These are phyloP conservation scores for Lobosporangium transversale DNA, from an alignment of 192 early-diverging fungal genomes.

Conservation along the genomic window DNA sequence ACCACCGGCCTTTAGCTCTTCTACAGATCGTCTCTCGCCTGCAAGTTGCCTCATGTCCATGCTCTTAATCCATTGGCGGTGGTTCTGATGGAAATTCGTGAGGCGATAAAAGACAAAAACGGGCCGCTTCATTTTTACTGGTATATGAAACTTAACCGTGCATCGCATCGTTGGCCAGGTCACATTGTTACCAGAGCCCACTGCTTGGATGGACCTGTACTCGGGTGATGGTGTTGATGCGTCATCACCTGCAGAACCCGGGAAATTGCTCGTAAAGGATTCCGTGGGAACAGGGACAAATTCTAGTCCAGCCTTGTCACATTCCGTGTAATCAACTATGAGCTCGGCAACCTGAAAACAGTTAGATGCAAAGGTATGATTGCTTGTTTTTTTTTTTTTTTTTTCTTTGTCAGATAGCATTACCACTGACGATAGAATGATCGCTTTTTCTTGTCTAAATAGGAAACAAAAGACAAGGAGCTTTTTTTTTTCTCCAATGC, in stretches of 20 bases:
- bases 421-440: too few relatives aligned
- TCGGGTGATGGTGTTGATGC: slow-evolving; percentile 17
- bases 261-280: slow-evolving; percentile 22
- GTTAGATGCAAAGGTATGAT: background rate
- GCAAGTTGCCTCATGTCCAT: slow-evolving; percentile 85
- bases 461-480: too few relatives aligned
- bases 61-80: slow-evolving; percentile 93
- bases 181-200: background rate
- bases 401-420: too few relatives aligned
- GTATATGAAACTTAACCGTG: slow-evolving; percentile 77
- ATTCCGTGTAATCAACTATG: slow-evolving; percentile 93
- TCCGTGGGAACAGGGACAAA: slow-evolving; percentile 6
- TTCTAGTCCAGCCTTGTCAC: slow-evolving; percentile 52
- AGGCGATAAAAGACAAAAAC: slow-evolving; percentile 96
- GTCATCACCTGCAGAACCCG: slow-evolving; percentile 7
- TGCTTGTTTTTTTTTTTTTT: too few relatives aligned
- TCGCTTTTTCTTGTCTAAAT: too few relatives aligned
- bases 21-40: slow-evolving; percentile 64
- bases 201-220: slow-evolving; percentile 10
- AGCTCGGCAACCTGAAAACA: slow-evolving; percentile 78
- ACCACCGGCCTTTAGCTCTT: slow-evolving; percentile 56
- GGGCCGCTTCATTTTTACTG: slow-evolving; percentile 71
- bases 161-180: slow-evolving; percentile 58
- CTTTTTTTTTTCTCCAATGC: too few relatives aligned
- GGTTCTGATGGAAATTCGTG: slow-evolving; percentile 99